Evolutionary conservation across 352 stramenopile species (phyloP), one percentile per base, ranked within the genome.

Genomic region (Phytophthora vignae): DNA sequence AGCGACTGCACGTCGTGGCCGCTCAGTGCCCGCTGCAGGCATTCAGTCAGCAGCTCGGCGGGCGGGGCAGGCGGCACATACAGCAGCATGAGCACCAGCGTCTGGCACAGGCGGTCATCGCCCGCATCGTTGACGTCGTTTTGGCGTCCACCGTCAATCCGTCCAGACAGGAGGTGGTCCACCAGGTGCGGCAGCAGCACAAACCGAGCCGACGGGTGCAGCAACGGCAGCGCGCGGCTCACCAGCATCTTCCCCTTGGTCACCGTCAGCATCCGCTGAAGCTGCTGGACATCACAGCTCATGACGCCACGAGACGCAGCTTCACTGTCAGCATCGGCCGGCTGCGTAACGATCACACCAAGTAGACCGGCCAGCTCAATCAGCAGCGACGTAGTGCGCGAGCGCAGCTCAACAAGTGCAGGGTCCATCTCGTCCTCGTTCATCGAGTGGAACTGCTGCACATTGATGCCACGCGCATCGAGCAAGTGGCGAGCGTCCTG

Each of bases 401-500:
- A 75, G 36, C 90, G 90, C 55, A 96, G 64, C 54, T 91, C 78
- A 1, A 84, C 76, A 2, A 96, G 81, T 36, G 88, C 79, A 1
- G 86, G 83, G 52, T 95, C 90, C 66, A 96, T 93, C 49, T 90
- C 79, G 33, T 76, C 46, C 11, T 81, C 76, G 67, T 90, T 79
- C 78, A 96, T 86, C 31, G 87, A 90, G 65, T 96, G 90, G 67
- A 96, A 96, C 55, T 94, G 84, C 73, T 94, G 87, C 27, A 95
- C 90, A 53, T 95, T 94, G 36, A 96, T 87, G 21, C 87, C 84
- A 21, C 90, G 87, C 8, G 90, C 90, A 54, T 96, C 90, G 25
- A 96, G 68, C 38, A 96, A 69, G 52, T 95, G 90, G 38, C 90
- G 90, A 4, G 88, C 90, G 21, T 96, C 90, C 59, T 96, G 86